phyloP scores from a whole-genome alignment of 805 yeast genomes.

The Ogataea allantospora region DNA sequence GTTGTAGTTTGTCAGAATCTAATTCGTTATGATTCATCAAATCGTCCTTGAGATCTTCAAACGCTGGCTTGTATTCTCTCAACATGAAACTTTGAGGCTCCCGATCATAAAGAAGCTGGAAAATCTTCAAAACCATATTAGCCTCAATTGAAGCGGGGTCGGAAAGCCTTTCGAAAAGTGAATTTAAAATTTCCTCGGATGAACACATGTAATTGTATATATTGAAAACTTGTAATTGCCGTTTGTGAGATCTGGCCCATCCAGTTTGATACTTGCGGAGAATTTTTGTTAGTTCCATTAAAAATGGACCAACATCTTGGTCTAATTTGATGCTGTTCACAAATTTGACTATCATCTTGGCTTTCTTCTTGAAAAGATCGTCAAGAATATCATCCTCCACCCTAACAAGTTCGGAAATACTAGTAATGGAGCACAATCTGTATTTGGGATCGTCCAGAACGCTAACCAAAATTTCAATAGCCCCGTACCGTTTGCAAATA shows the following conservation, averaged over 20 bases:
- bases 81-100: conserved; percentile 15
- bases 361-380: conserved; percentile 13
- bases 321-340: conserved; percentile 15
- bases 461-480: conserved; percentile 17
- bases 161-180: conserved; percentile 11
- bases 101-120: conserved; percentile 14
- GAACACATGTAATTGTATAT: conserved; percentile 19
- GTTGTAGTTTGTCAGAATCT: neutral
- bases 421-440: conserved; percentile 10
- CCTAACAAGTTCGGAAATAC: conserved; percentile 11
- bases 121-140: conserved; percentile 11
- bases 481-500: conserved; percentile 15
- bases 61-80: conserved; percentile 16
- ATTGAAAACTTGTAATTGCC: conserved; percentile 11
- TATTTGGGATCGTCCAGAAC: conserved; percentile 15
- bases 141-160: conserved; percentile 18
- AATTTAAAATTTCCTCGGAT: conserved; percentile 18
- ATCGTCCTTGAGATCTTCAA: conserved; percentile 14
- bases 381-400: conserved; percentile 18
- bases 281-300: conserved; percentile 12
- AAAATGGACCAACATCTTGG: conserved; percentile 11
- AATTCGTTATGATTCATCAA: neutral
- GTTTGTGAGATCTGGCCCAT: conserved; percentile 4
- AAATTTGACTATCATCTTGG: conserved; percentile 13
- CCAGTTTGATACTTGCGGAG: conserved; percentile 6